phyloP scores from a whole-genome alignment of 306 rosid genomes.

The Quercus alba region DNA sequence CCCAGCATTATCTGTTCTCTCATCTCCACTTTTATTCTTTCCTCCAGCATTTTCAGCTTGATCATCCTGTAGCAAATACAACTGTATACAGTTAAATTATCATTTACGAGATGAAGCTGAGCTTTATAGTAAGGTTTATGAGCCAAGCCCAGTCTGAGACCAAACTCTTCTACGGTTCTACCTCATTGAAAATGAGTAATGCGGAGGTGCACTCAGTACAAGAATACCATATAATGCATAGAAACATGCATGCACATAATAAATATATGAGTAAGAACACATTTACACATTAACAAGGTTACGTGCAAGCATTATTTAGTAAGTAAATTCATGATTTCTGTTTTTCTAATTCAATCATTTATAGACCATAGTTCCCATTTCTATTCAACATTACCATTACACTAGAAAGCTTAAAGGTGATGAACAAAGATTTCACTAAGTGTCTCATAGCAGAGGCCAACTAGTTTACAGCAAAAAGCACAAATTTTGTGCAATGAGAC shows the following conservation, averaged over 20 bases:
- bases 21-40: conserved; percentile 33
- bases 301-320: neutral
- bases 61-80: conserved; percentile 48
- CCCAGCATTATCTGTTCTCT: conserved; percentile 46
- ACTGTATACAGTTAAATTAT: conserved; percentile 14
- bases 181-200: neutral
- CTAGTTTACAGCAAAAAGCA: neutral
- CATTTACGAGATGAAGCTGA: neutral
- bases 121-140: neutral
- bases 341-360: neutral
- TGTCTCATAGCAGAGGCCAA: neutral
- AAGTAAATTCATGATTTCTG: neutral
- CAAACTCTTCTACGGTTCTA: neutral
- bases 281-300: neutral
- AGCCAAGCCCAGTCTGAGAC: neutral
- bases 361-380: neutral
- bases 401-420: neutral
- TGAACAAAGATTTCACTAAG: neutral
- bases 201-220: neutral
- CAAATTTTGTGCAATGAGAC: no score
- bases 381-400: neutral
- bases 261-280: neutral
- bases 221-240: neutral
- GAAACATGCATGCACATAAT: neutral
- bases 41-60: conserved; percentile 52